Percentiles rank a stretch among this genome's conserved stretches.
Evolutionary conservation across 805 yeast species (phyloP).

Genomic region (Ogataea methanolica): DNA sequence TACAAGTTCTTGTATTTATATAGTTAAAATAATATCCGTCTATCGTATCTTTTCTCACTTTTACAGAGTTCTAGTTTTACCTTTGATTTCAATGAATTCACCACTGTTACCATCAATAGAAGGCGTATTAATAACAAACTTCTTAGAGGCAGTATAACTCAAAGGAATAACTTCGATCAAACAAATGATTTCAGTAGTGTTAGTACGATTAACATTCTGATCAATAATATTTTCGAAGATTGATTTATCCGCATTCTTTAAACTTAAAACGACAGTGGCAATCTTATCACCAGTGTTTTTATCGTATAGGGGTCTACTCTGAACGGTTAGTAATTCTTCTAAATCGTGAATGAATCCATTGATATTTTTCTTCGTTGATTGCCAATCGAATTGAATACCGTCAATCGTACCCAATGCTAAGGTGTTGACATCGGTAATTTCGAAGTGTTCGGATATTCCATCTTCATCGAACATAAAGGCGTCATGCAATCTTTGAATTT

Average conservation of each 20-base stretch:
- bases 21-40: no score
- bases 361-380: constrained; percentile 11
- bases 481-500: constrained; percentile 25
- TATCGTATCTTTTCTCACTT: background rate
- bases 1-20: background rate
- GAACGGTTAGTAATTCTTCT: constrained; percentile 23
- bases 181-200: constrained; percentile 16
- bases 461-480: constrained; percentile 29
- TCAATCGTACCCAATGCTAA: constrained; percentile 28
- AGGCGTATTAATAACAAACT: constrained; percentile 25
- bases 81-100: constrained; percentile 26
- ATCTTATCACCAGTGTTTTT: constrained; percentile 20
- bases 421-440: constrained; percentile 16
- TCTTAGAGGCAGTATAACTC: constrained; percentile 9
- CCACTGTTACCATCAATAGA: constrained; percentile 14
- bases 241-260: constrained; percentile 17
- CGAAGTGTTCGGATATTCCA: constrained; percentile 23
- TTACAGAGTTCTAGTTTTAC: constrained; percentile 22
- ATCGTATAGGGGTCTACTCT: constrained; percentile 25
- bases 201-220: constrained; percentile 20
- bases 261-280: constrained; percentile 21
- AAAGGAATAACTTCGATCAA: constrained; percentile 26
- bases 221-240: constrained; percentile 18
- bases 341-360: constrained; percentile 19
- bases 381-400: constrained; percentile 25